Conservation (phyloP, 1,139 yeast genomes). For the Kazachstania sp. region DNA sequence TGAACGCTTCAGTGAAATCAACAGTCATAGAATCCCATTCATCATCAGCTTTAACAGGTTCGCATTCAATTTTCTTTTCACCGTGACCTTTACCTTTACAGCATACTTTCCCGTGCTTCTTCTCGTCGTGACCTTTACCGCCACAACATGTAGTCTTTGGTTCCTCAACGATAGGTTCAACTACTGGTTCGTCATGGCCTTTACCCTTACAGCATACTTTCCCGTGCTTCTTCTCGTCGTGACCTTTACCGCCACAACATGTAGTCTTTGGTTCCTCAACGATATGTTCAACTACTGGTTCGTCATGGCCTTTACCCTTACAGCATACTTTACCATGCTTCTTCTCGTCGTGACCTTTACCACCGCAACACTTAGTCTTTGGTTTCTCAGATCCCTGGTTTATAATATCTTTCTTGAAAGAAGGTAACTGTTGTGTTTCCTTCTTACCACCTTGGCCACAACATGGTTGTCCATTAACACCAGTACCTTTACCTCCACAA, state of each 20-base stretch:
- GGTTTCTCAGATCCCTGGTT: background rate
- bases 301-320: conserved; percentile 23
- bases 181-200: conserved; percentile 6
- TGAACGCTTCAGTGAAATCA: conserved; percentile 36
- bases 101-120: conserved; percentile 15
- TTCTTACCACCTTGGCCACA: conserved; percentile 17
- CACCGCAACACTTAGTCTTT: conserved; percentile 2
- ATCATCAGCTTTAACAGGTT: background rate
- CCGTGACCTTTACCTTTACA: conserved; percentile 7
- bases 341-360: conserved; percentile 5
- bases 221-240: conserved; percentile 3
- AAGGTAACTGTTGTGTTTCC: background rate
- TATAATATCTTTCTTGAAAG: background rate
- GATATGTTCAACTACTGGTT: background rate
- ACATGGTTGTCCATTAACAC: conserved; percentile 9
- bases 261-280: background rate
- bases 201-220: conserved; percentile 21
- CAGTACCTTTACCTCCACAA: conserved; percentile 6
- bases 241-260: background rate
- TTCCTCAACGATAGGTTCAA: background rate
- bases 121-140: background rate
- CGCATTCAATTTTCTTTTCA: conserved; percentile 11
- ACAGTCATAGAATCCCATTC: conserved; percentile 28
- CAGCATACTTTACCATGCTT: conserved; percentile 7
- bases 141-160: background rate